Conservation (phyloP, 805 yeast genomes). For the Schwanniomyces pseudopolymorphus region DNA sequence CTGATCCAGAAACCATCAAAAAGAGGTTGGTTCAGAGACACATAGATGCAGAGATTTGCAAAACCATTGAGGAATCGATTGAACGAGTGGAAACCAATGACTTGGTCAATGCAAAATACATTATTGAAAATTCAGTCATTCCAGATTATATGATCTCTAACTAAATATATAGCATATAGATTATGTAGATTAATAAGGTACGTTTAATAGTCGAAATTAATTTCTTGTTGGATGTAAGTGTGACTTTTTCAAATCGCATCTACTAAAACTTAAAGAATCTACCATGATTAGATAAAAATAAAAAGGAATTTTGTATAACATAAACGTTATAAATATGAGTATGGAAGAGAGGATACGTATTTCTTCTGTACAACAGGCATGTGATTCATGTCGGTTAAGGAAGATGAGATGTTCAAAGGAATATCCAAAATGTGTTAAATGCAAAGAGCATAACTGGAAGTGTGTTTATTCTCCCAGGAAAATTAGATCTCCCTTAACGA, state of each 20-base stretch:
- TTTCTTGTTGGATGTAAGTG: too few relatives aligned
- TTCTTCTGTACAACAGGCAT: constrained; percentile 2
- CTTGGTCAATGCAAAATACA: constrained; percentile 52
- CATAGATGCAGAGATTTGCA: constrained; percentile 48
- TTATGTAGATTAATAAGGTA: neutral
- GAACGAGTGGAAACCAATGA: constrained; percentile 54
- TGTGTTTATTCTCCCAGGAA: constrained; percentile 5
- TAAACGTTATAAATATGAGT: constrained; percentile 18
- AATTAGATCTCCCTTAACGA: constrained; percentile 2
- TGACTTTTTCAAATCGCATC: too few relatives aligned
- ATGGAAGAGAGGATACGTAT: neutral
- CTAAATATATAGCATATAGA: neutral
- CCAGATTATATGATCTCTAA: constrained; percentile 2
- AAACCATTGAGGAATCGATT: constrained; percentile 45
- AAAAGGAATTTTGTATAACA: too few relatives aligned
- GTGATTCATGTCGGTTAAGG: constrained; percentile 5
- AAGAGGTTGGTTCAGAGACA: constrained; percentile 65
- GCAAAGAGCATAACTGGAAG: constrained; percentile 5
- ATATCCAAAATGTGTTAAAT: constrained; percentile 4
- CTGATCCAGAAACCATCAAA: constrained; percentile 45
- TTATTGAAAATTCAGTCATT: constrained; percentile 8
- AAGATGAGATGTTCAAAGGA: constrained; percentile 5
- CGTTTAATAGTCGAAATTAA: neutral
- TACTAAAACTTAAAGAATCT: too few relatives aligned
- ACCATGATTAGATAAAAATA: too few relatives aligned